Conservation (phyloP, 768 basidiomycete genomes). For the Boletus reticuloceps region DNA sequence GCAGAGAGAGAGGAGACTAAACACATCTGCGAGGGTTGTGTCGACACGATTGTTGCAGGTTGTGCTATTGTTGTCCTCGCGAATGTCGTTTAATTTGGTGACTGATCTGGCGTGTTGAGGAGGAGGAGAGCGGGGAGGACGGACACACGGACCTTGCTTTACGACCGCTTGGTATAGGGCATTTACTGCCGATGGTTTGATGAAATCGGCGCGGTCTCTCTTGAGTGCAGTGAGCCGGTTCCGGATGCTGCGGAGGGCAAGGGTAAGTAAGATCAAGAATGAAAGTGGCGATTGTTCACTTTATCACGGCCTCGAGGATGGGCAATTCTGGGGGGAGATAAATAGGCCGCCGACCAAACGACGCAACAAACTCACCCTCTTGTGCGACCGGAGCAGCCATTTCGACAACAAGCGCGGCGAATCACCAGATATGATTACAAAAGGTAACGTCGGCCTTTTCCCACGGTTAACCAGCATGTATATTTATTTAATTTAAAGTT, state of each 20-base stretch:
- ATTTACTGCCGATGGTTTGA: slow-evolving; percentile 91
- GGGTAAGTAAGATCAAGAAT: slow-evolving; percentile 23
- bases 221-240: slow-evolving; percentile 93
- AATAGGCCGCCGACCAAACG: slow-evolving; percentile 6
- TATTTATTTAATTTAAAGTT: slow-evolving; percentile 7
- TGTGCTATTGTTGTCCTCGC: slow-evolving; percentile 65
- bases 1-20: slow-evolving; percentile 91
- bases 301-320: slow-evolving; percentile 92
- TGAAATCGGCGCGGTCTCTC: slow-evolving; percentile 89
- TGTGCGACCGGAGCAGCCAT: slow-evolving; percentile 77
- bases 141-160: slow-evolving; percentile 70
- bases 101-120: slow-evolving; percentile 44
- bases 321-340: slow-evolving; percentile 67
- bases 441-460: slow-evolving; percentile 32
- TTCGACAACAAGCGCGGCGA: background rate
- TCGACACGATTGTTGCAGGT: slow-evolving; percentile 88
- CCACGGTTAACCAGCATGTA: slow-evolving; percentile 31
- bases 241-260: slow-evolving; percentile 63
- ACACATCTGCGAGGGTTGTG: slow-evolving; percentile 94
- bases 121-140: background rate
- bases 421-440: slow-evolving; percentile 31
- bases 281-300: slow-evolving; percentile 41
- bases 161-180: slow-evolving; percentile 90
- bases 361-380: slow-evolving; percentile 50
- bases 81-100: slow-evolving; percentile 86